Conservation (phyloP, 495 filamentous ascomycete genomes). For the Trichoderma asperelloides region DNA sequence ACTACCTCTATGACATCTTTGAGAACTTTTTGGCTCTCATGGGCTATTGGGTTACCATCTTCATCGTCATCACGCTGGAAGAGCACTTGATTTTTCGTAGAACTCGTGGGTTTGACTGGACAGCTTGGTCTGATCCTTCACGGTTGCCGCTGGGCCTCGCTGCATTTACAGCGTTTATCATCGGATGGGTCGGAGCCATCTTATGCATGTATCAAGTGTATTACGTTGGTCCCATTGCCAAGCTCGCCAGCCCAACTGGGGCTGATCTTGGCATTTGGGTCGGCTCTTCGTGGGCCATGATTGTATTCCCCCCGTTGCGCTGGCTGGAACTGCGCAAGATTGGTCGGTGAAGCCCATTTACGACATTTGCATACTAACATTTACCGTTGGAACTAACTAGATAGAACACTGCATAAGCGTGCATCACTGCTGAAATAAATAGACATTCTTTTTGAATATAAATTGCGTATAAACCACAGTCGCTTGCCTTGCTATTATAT, state of each 20-base stretch:
- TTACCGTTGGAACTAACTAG: too few relatives aligned
- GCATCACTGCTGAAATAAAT: too few relatives aligned
- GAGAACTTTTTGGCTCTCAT: slow-evolving; percentile 65
- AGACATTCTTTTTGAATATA: too few relatives aligned
- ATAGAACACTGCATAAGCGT: too few relatives aligned
- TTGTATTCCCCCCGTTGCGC: slow-evolving; percentile 43
- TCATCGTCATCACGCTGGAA: slow-evolving; percentile 53
- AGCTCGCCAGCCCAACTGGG: slow-evolving; percentile 12
- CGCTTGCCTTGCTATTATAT: too few relatives aligned
- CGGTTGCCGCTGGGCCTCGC: slow-evolving; percentile 57
- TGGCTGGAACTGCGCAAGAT: slow-evolving; percentile 39
- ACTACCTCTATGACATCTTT: slow-evolving; percentile 55
- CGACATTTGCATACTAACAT: too few relatives aligned
- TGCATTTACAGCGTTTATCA: slow-evolving; percentile 50
- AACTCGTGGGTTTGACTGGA: slow-evolving; percentile 48
- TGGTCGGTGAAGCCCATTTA: slow-evolving; percentile 23
- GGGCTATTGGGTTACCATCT: slow-evolving; percentile 65
- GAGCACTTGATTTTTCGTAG: slow-evolving; percentile 57
- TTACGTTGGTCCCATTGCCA: slow-evolving; percentile 56
- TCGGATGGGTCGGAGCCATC: slow-evolving; percentile 62
- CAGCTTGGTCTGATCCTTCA: slow-evolving; percentile 46
- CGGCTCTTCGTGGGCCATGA: slow-evolving; percentile 37
- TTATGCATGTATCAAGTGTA: slow-evolving; percentile 61
- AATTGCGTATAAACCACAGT: too few relatives aligned
- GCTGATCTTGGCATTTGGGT: slow-evolving; percentile 42